Conservation (phyloP, 108 stramenopile genomes). For the Fistulifera solaris region DNA sequence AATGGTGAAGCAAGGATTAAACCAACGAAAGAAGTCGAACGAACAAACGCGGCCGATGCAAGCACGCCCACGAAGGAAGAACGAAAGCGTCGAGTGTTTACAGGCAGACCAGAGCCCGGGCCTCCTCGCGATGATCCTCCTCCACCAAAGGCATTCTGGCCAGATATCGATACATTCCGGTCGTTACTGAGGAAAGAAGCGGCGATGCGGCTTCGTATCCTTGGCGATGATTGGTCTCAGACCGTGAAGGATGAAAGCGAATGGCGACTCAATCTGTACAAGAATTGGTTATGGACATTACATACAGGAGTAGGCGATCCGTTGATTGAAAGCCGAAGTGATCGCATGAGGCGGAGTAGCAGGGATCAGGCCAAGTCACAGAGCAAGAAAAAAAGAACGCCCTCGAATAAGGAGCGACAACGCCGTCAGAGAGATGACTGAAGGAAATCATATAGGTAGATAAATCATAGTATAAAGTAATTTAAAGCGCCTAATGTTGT, state of each 20-base stretch:
- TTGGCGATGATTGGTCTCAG: conserved; percentile 61
- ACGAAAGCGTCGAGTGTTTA: neutral
- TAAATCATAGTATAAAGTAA: too few species aligned
- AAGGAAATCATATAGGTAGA: too few species aligned
- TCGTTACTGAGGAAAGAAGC: conserved; percentile 57
- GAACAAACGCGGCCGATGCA: neutral
- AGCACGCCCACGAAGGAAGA: neutral
- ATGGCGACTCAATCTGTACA: conserved; percentile 74
- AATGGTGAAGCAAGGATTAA: neutral
- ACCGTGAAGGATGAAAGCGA: conserved; percentile 66
- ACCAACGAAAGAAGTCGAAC: neutral
- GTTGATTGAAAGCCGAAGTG: conserved; percentile 15
- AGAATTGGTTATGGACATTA: conserved; percentile 60
- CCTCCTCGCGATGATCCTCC: conserved; percentile 24
- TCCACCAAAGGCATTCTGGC: conserved; percentile 49
- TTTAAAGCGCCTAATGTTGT: too few species aligned
- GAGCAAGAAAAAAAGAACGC: neutral
- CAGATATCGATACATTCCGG: conserved; percentile 69
- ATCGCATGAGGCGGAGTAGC: conserved; percentile 1
- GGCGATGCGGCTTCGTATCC: conserved; percentile 43
- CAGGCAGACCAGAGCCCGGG: neutral
- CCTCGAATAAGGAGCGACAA: too few species aligned
- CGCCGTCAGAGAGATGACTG: too few species aligned
- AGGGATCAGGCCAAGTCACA: neutral
- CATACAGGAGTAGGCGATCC: conserved; percentile 62